Percentiles rank a stretch among this genome's conserved stretches.
Evolutionary conservation across 208 protist genomes (phyloP).

Genomic region (Acanthamoeba castellanii): DNA sequence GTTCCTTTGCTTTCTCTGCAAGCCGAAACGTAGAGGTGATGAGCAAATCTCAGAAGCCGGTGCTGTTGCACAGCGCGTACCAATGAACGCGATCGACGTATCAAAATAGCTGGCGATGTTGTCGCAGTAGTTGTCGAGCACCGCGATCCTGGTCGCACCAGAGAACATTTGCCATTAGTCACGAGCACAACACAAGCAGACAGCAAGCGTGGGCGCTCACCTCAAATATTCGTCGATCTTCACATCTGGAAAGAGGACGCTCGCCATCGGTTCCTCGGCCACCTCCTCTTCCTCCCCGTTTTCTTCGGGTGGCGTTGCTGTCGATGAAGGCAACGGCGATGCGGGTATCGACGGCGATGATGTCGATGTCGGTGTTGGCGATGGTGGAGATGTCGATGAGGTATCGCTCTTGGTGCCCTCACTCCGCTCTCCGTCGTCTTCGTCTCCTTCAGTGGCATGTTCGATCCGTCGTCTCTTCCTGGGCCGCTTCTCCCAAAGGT

Average conservation of each 20-base stretch:
- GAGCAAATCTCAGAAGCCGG: neutral
- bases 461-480: neutral
- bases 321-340: neutral
- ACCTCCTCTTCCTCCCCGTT: neutral
- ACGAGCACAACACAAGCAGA: neutral
- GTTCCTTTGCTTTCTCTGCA: neutral
- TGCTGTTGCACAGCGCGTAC: neutral
- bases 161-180: neutral
- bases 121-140: conserved; percentile 43
- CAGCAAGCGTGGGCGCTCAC: neutral
- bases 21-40: neutral
- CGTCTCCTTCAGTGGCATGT: neutral
- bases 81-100: neutral
- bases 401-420: neutral
- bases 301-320: neutral
- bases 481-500: neutral
- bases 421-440: neutral
- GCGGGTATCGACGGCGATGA: neutral
- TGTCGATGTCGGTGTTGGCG: neutral
- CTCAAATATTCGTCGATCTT: neutral
- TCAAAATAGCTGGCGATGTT: neutral
- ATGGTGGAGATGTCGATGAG: neutral
- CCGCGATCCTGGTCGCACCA: neutral
- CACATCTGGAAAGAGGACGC: conserved; percentile 7
- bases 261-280: neutral